phyloP scores from a whole-genome alignment of 2,329 filamentous ascomycete genomes.

The Pseudogymnoascus sp. region DNA sequence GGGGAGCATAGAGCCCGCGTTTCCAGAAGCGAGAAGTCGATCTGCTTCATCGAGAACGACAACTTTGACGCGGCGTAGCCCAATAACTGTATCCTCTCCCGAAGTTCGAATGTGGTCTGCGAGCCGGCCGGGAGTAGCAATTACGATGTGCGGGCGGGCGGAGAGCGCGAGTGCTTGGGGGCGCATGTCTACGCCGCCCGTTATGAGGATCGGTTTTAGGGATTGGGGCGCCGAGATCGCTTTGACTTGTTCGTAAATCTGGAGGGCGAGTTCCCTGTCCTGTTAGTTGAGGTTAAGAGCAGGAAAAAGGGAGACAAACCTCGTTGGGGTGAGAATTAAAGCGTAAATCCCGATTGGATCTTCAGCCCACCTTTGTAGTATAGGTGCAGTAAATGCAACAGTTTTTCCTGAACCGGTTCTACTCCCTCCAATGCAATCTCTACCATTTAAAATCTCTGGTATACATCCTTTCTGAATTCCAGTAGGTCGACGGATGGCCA shows the following conservation, averaged over 20 bases:
- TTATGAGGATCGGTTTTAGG: constrained; percentile 82
- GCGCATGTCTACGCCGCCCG: constrained; percentile 87
- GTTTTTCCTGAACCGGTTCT: constrained; percentile 96
- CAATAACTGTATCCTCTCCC: constrained; percentile 81
- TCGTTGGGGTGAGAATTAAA: constrained; percentile 79
- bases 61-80: constrained; percentile 68
- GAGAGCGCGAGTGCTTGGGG: constrained; percentile 78
- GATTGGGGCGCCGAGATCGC: constrained; percentile 83
- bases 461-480: constrained; percentile 91
- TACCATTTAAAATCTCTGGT: constrained; percentile 80
- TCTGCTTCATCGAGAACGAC: constrained; percentile 96
- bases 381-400: constrained; percentile 88
- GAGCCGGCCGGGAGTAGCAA: constrained; percentile 85
- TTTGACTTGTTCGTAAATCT: constrained; percentile 94
- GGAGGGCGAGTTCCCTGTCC: constrained; percentile 73
- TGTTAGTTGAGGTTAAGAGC: neutral
- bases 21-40: constrained; percentile 66
- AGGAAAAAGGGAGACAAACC: constrained; percentile 35
- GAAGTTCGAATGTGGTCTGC: constrained; percentile 91
- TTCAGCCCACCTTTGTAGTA: constrained; percentile 85
- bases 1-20: constrained; percentile 80
- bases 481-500: constrained; percentile 82
- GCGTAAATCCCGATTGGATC: constrained; percentile 90
- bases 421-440: constrained; percentile 91
- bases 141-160: constrained; percentile 78